Base-by-base conservation (phyloP, 139 green algal species). In the Chlorella sp. region DNA sequence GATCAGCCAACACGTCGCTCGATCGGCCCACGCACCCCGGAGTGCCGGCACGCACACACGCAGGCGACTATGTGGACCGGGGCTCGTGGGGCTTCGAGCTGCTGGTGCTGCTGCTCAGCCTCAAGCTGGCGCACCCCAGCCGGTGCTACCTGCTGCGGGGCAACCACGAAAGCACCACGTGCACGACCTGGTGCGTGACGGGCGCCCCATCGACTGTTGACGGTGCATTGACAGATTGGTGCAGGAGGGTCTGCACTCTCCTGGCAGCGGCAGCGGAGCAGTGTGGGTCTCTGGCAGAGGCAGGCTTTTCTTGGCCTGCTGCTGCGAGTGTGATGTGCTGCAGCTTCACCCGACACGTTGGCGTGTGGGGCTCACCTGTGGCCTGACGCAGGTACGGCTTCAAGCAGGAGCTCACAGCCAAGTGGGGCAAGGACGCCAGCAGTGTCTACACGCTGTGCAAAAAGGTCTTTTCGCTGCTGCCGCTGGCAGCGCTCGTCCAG, bases 61-160 rank as follows among this genome's bases (percentile, higher is more conserved):
- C 27, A 31, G 87, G 86, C 5, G 90, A 95, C 71, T 94, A 87
- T 75, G 90, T 96, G n/a, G 92, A 97, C 75, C 77, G 94, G 1
- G 94, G 94, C 10, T 86, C 91, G 23, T 98, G 94, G 94, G 93
- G 93, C n/a, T 62, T 98, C 26, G 94, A 98, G 80, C 85, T 86
- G 24, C 83, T 99, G 6, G 24, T 87, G 23, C 71, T 93, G 49
- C 76, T 98, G 76, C 72, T 96, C 49, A 73, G 73, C 2, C 72
- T 84, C 49, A 98, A 96, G 72, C 84, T 90, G 35, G 74, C 87
- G n/a, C 91, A 85, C 42, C 94, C 94, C 0, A 80, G 84, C 2
- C 78, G 89, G 75, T 89, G 98, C 62, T 95, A 88, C 20, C 77
- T 98, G 74, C 80, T 98, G 65, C 78, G 94, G 32, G 94, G 94